A percentile compares a stretch with the other conserved stretches of the same genome.
phyloP scores from a whole-genome alignment of 2,329 filamentous ascomycete genomes.

The Aspergillus aculeatinus region DNA sequence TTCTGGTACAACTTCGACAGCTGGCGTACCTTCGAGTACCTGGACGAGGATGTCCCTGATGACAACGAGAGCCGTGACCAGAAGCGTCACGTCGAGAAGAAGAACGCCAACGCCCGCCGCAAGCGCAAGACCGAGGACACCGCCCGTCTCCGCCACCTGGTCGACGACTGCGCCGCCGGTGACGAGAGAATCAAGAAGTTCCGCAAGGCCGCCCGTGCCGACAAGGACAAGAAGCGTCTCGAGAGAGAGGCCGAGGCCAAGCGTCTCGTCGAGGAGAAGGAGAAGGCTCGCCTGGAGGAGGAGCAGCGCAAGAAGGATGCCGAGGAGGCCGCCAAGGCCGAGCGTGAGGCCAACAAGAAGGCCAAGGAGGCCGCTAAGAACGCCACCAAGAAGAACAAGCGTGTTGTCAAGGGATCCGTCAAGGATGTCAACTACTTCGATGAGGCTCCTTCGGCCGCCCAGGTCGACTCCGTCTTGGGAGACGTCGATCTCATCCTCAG shows the following conservation, averaged over 20 bases:
- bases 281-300: slow-evolving; percentile 79
- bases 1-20: slow-evolving; percentile 99
- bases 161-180: slow-evolving; percentile 78
- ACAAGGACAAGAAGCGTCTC: slow-evolving; percentile 92
- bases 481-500: slow-evolving; percentile 84
- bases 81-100: slow-evolving; percentile 96
- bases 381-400: slow-evolving; percentile 99
- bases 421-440: slow-evolving; percentile 99
- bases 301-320: slow-evolving; percentile 77
- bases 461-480: slow-evolving; percentile 78
- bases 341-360: slow-evolving; percentile 86
- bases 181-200: slow-evolving; percentile 98
- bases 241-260: slow-evolving; percentile 92
- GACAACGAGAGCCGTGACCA: slow-evolving; percentile 99
- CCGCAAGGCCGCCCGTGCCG: slow-evolving; percentile 83
- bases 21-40: slow-evolving; percentile 96
- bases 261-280: slow-evolving; percentile 79
- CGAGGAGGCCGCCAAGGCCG: slow-evolving; percentile 80
- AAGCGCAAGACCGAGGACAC: slow-evolving; percentile 99
- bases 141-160: slow-evolving; percentile 79
- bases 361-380: slow-evolving; percentile 98
- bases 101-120: slow-evolving; percentile 95
- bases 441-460: slow-evolving; percentile 62
- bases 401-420: slow-evolving; percentile 86
- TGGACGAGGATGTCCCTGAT: slow-evolving; percentile 97